These are phyloP conservation scores for Xylaria sp. DNA, from an alignment of 2,329 filamentous ascomycete species.

Conservation along the genomic window DNA sequence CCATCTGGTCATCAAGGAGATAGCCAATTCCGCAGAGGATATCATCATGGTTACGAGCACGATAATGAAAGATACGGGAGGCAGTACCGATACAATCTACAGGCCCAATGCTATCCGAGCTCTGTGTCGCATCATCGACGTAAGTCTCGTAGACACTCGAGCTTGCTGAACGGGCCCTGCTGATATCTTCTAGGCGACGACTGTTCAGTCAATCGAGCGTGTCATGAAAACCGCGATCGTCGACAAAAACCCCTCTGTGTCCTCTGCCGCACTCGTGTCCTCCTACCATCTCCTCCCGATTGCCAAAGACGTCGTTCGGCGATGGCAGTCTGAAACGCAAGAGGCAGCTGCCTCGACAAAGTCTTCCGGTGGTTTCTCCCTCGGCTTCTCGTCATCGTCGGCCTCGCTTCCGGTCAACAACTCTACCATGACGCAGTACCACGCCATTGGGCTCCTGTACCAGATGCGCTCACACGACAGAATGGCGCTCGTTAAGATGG, in stretches of 20 bases:
- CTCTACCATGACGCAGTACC: constrained; percentile 98
- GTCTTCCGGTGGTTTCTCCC: constrained; percentile 84
- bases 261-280: constrained; percentile 92
- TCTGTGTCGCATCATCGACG: constrained; percentile 94
- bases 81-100: constrained; percentile 91
- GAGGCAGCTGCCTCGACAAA: constrained; percentile 91
- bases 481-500: constrained; percentile 99
- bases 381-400: constrained; percentile 85
- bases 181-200: constrained; percentile 68
- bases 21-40: constrained; percentile 93
- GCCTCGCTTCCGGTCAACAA: constrained; percentile 80
- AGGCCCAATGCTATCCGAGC: constrained; percentile 95
- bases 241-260: constrained; percentile 97
- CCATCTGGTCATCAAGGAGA: constrained; percentile 96
- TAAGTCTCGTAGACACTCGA: constrained; percentile 47
- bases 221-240: constrained; percentile 99
- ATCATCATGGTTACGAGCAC: constrained; percentile 99
- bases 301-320: constrained; percentile 89
- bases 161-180: constrained; percentile 8
- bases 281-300: constrained; percentile 98
- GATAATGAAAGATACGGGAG: constrained; percentile 99
- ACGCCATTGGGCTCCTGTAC: constrained; percentile 94
- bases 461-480: constrained; percentile 97
- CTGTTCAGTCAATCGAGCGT: constrained; percentile 95
- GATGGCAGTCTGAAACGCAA: constrained; percentile 98